Evolutionary conservation across 2,329 filamentous ascomycete species (phyloP), one percentile per base, ranked within the genome.

Genomic region (Arthrobotrys conoides): DNA sequence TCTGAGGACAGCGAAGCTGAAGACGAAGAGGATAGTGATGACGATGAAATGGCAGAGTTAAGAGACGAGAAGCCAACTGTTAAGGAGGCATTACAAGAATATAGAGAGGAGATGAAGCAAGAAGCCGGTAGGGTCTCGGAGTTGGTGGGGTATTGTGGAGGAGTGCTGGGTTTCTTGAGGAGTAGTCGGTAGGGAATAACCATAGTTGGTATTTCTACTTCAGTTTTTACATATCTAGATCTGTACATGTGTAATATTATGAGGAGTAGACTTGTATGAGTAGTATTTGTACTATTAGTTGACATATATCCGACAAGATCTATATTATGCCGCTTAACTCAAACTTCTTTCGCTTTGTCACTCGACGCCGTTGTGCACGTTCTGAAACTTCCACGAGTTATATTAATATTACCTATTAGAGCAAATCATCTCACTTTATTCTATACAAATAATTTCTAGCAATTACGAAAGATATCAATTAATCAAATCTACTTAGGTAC

Each of bases 101-200:
- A 93, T 93, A 91, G 91, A 84, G 85, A 84, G 30, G 89, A 91
- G 82, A 92, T 95, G 84, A 90, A 90, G 83, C 87, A 86, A 82
- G 94, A 97, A 84, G 88, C 89, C 61, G 87, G 87, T 76, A 88
- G 94, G 70, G 84, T 98, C 70, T 90, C 91, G 70, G 89, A 89
- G 67, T 85, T 97, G 80, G 92, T 96, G 12, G 93, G 94, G 16
- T 97, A 96, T 84, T 96, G 93, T 83, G 90, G 91, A 80, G 95
- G 95, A 80, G 93, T 97, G 24, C 90, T 96, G 18, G 90, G 90
- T 48, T 97, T 96, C 85, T 86, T 97, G 82, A 89, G 93, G 80
- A 90, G 86, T 80, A 84, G 86, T 24, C 85, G 87, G 76, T 82
- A 41, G 38, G 16, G 16, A 5, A 12, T 16, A 36, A n/a, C 27